Base-by-base conservation (phyloP, 176 grass and related monocot species). In the Saccharum spontaneum region DNA sequence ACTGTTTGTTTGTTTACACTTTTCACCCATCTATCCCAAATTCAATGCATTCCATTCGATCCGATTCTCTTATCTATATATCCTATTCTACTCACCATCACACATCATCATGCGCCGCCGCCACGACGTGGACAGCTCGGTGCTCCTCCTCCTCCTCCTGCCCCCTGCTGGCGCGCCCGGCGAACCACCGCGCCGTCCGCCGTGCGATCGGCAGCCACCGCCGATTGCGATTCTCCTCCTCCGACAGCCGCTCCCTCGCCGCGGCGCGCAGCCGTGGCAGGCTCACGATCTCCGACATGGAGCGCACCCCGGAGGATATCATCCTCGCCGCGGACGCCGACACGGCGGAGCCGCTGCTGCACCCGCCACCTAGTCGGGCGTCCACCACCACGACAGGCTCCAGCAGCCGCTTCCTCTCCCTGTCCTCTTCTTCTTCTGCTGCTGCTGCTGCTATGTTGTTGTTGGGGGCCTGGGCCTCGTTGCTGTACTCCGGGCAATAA, bases 241-340 rank as follows among this genome's bases (percentile, higher is more conserved):
- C 79, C 26, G 37, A 23, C 38, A 64, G 82, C 45, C 82, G 71
- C n/a, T 71, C 75, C 30, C 86, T 83, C 17, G 49, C 46, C 46
- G 14, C 46, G 46, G 14, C 13, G 14, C 63, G 60, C 65, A 89
- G 68, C 87, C 93, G 61, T 1, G 94, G 87, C 50, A 96, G 49
- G 76, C 90, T 94, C 17, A 92, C 89, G 48, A 99, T 94, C 86
- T 99, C 97, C 70, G 97, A 99, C 91, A 96, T 82, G 37, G 93
- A 99, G n/a, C 97, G 86, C 41, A 66, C 88, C 5, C 83, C 90
- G 5, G 88, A 50, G 7, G 93, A 90, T 38, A 93, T 64, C 81
- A 37, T 45, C 46, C 86, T 83, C 31, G 82, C 90, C 10, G 88
- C 73, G 59, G 59, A 62, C 48, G 84, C 83, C 11, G 65, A 67